Conservation (phyloP, 768 basidiomycete species). For the Suillus variegatus region DNA sequence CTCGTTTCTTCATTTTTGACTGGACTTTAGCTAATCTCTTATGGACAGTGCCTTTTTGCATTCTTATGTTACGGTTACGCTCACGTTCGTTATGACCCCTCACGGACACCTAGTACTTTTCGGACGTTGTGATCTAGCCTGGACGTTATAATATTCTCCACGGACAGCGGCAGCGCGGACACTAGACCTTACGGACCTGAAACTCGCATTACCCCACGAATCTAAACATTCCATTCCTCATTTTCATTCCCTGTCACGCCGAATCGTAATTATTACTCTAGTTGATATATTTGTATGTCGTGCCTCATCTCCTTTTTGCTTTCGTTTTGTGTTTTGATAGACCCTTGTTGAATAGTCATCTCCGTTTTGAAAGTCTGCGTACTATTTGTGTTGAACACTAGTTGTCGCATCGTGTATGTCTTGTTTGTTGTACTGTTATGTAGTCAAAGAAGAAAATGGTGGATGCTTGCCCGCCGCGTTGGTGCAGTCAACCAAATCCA, state of each 20-base stretch:
- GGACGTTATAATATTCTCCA: slow-evolving; percentile 12
- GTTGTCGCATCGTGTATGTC: slow-evolving; percentile 12
- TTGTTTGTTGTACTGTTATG: slow-evolving; percentile 12
- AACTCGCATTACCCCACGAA: slow-evolving; percentile 14
- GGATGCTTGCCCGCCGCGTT: background rate
- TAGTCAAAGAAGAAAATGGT: background rate
- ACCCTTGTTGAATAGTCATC: slow-evolving; percentile 4
- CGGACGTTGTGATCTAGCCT: slow-evolving; percentile 13
- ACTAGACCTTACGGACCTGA: slow-evolving; percentile 26
- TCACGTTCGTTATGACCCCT: slow-evolving; percentile 27
- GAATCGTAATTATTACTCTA: slow-evolving; percentile 31
- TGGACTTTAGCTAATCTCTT: slow-evolving; percentile 22
- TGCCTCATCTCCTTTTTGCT: slow-evolving; percentile 16
- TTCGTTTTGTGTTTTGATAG: slow-evolving; percentile 9
- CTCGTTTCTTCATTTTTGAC: slow-evolving; percentile 7
- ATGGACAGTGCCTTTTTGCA: slow-evolving; percentile 16
- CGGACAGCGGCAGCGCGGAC: slow-evolving; percentile 21
- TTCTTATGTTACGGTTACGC: slow-evolving; percentile 1
- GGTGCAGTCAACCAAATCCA: background rate
- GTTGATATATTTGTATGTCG: slow-evolving; percentile 25
- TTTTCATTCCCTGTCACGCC: background rate
- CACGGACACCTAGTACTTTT: slow-evolving; percentile 22
- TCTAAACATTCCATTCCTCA: slow-evolving; percentile 7
- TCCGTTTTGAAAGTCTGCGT: slow-evolving; percentile 7
- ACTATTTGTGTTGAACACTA: slow-evolving; percentile 4